phyloP scores from a whole-genome alignment of 495 filamentous ascomycete species.

The Tuber magnatum region DNA sequence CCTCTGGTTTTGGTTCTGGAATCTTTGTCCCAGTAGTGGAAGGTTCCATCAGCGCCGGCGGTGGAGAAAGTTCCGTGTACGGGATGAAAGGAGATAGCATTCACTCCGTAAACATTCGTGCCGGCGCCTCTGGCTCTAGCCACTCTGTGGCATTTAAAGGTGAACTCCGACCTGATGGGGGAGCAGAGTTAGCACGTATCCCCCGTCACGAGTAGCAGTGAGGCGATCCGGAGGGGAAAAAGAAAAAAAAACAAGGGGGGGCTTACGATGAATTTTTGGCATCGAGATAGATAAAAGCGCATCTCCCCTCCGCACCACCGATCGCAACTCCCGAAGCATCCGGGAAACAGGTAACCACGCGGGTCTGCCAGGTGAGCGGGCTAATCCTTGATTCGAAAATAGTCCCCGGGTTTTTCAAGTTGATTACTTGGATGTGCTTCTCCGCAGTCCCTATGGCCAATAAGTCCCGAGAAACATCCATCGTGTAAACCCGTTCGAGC shows the following conservation, averaged over 20 bases:
- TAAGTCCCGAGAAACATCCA: conserved; percentile 72
- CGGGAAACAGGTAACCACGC: conserved; percentile 73
- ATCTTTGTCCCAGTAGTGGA: conserved; percentile 87
- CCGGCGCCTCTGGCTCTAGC: conserved; percentile 56
- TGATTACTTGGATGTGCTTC: conserved; percentile 78
- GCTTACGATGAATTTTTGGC: conserved; percentile 69
- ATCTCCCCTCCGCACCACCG: conserved; percentile 82
- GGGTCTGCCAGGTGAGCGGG: conserved; percentile 81
- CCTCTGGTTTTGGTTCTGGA: conserved; percentile 80
- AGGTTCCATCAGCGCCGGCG: conserved; percentile 79
- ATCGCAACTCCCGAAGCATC: conserved; percentile 80
- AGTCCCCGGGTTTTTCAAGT: conserved; percentile 66
- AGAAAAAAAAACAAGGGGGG: background rate
- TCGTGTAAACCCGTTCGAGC: conserved; percentile 76
- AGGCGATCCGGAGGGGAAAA: background rate
- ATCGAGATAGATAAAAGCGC: conserved; percentile 80
- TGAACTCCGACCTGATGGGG: conserved; percentile 62
- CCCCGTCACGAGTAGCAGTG: background rate
- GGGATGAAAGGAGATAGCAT: conserved; percentile 83
- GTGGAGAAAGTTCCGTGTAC: conserved; percentile 76
- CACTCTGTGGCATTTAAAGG: conserved; percentile 89
- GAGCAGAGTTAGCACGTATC: conserved; percentile 13
- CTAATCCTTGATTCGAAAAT: conserved; percentile 78
- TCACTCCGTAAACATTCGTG: conserved; percentile 79
- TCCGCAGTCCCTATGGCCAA: conserved; percentile 81